Evolutionary conservation across 345 rosid species (phyloP).

Genomic region (Eucalyptus brandiana): DNA sequence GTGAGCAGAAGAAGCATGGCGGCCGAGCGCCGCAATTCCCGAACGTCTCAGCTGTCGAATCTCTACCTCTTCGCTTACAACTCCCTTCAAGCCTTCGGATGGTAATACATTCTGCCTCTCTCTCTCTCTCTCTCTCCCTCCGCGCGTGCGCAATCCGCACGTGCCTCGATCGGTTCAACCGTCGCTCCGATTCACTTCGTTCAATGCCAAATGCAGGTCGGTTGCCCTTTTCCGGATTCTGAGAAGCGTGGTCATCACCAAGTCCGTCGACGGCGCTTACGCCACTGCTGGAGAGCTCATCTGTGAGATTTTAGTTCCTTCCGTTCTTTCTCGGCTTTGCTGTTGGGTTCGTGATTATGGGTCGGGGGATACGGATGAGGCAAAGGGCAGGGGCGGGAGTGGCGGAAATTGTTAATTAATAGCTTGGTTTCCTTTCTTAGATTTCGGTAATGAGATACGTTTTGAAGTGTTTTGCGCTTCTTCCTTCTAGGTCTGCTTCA

Average conservation of each 20-base stretch:
- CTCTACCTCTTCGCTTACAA: constrained; percentile 68
- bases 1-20: background rate
- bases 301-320: constrained; percentile 16
- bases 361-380: background rate
- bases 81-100: constrained; percentile 53
- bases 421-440: background rate
- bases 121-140: background rate
- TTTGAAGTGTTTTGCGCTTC: background rate
- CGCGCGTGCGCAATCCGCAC: background rate
- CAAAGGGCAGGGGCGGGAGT: no score
- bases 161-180: background rate
- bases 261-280: constrained; percentile 38
- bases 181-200: background rate
- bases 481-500: constrained; percentile 13
- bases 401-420: background rate
- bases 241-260: constrained; percentile 9
- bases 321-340: background rate
- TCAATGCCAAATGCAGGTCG: constrained; percentile 17
- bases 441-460: background rate
- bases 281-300: constrained; percentile 59
- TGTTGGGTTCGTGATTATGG: background rate
- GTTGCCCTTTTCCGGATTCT: constrained; percentile 31
- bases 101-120: constrained; percentile 12
- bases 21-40: background rate
- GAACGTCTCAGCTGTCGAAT: constrained; percentile 15